Conservation (phyloP, 805 yeast genomes). For the Wickerhamomyces canadensis region DNA sequence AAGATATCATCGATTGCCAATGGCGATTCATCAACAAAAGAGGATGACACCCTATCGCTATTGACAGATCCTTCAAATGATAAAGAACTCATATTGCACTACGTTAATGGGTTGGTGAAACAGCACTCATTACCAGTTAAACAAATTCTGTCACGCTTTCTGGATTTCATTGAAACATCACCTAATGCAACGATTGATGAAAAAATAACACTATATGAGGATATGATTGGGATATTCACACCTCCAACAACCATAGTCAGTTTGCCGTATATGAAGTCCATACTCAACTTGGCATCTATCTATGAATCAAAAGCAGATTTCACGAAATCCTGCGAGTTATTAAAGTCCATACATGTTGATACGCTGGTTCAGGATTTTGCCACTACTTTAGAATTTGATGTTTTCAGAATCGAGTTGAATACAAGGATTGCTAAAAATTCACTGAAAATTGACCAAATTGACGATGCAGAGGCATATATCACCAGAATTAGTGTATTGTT, state of each 20-base stretch:
- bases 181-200: not conserved
- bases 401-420: slow-evolving; percentile 14
- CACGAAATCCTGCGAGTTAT: slow-evolving; percentile 4
- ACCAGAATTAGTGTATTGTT: slow-evolving; percentile 15
- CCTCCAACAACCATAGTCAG: slow-evolving; percentile 17
- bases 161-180: slow-evolving; percentile 4
- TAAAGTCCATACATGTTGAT: slow-evolving; percentile 14
- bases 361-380: slow-evolving; percentile 14
- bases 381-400: slow-evolving; percentile 5
- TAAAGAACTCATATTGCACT: slow-evolving; percentile 4
- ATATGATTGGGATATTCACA: slow-evolving; percentile 9
- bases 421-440: slow-evolving; percentile 14
- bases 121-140: slow-evolving; percentile 19
- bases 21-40: slow-evolving; percentile 8
- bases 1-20: slow-evolving; percentile 12
- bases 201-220: slow-evolving; percentile 6
- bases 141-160: slow-evolving; percentile 8
- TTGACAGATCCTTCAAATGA: slow-evolving; percentile 1
- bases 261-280: slow-evolving; percentile 9
- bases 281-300: slow-evolving; percentile 8
- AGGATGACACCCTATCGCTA: slow-evolving; percentile 9
- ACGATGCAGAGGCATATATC: slow-evolving; percentile 17
- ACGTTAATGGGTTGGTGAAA: slow-evolving; percentile 13
- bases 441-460: slow-evolving; percentile 10
- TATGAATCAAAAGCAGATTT: slow-evolving; percentile 8